A percentile compares a stretch with the other conserved stretches of the same genome.
Evolutionary conservation across 805 yeast genomes (phyloP).

Genomic region (Spathaspora sp.): DNA sequence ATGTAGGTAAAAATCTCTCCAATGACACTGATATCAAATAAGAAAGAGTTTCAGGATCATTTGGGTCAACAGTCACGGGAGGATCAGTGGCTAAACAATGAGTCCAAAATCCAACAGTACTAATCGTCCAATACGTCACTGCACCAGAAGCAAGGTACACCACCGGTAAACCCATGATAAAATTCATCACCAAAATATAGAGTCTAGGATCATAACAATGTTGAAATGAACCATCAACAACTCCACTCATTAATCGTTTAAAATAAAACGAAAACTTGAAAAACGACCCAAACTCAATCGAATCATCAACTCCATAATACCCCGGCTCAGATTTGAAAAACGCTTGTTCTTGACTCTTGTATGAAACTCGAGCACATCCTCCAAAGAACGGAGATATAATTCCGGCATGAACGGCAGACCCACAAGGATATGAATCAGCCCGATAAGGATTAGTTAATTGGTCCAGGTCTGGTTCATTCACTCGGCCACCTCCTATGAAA

Average conservation of each 20-base stretch:
- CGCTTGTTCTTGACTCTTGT: slow-evolving; percentile 46
- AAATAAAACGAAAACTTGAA: slow-evolving; percentile 75
- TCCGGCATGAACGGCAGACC: slow-evolving; percentile 87
- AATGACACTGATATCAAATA: slow-evolving; percentile 66
- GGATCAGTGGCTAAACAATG: slow-evolving; percentile 75
- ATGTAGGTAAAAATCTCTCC: slow-evolving; percentile 69
- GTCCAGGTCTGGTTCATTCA: slow-evolving; percentile 7
- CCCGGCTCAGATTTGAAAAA: slow-evolving; percentile 49
- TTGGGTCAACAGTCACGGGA: slow-evolving; percentile 58
- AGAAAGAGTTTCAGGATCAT: slow-evolving; percentile 51
- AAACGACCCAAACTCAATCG: slow-evolving; percentile 61
- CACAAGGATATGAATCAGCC: slow-evolving; percentile 87
- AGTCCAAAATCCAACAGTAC: slow-evolving; percentile 79
- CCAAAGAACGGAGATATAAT: slow-evolving; percentile 68
- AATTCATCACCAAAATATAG: slow-evolving; percentile 51
- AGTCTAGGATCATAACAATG: slow-evolving; percentile 73
- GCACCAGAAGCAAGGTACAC: slow-evolving; percentile 47
- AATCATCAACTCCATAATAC: slow-evolving; percentile 47
- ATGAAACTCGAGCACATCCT: slow-evolving; percentile 68
- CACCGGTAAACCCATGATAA: slow-evolving; percentile 60
- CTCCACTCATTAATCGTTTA: slow-evolving; percentile 27
- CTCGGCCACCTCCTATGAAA: slow-evolving; percentile 71
- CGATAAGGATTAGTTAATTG: slow-evolving; percentile 64
- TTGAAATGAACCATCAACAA: slow-evolving; percentile 15
- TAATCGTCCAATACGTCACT: slow-evolving; percentile 52